Base-by-base conservation (phyloP, 1,284 basidiomycete genomes). In the Polyporus tsugae region DNA sequence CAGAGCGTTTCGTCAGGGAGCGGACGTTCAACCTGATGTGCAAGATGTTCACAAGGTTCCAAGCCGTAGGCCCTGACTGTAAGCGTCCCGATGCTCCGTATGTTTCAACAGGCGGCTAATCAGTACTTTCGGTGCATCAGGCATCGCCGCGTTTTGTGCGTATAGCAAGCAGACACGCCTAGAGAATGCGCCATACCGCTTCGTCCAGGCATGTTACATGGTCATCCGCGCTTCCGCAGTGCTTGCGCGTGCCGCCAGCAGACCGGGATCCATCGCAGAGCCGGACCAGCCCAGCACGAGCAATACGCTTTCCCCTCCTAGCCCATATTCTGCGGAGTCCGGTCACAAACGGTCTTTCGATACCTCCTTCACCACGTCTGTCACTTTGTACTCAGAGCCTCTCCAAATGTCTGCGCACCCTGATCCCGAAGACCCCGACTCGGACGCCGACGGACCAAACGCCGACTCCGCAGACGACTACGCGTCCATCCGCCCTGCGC, bases 1-100 rank as follows among this genome's bases (percentile, higher is more conserved):
- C 67, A 1, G 62, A 65, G 19, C 64, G 61, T 6, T 59, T 68
- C 62, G 60, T 70, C 19, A 66, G 65, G 46, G 71, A 72, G 60
- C 71, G 71, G 17, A 65, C 71, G 33, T 70, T 72, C 64, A 69
- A 72, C 41, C 22, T 72, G 15, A 72, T 72, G 71, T 63, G 65
- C 62, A 72, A 72, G 63, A 44, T 72, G 44, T 72, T 72, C 53
- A 65, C 68, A 49, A 58, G 71, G 13, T 72, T 72, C 62, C 71
- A 72, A n/a, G 66, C 63, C 2, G 64, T 72, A 0, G 71, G 71
- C 4, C 66, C 71, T 6, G 57, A 60, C 10, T 68, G 71, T 72
- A 53, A 61, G 71, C 60, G 38, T 25, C n/a, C n/a, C 33, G 46
- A 6, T 59, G 29, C n/a, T 25, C 33, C 35, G n/a, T 39, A 19